Percentiles rank a stretch among this genome's conserved stretches.
phyloP scores from a whole-genome alignment of 352 stramenopile species.

The Globisporangium cylindrosporum region DNA sequence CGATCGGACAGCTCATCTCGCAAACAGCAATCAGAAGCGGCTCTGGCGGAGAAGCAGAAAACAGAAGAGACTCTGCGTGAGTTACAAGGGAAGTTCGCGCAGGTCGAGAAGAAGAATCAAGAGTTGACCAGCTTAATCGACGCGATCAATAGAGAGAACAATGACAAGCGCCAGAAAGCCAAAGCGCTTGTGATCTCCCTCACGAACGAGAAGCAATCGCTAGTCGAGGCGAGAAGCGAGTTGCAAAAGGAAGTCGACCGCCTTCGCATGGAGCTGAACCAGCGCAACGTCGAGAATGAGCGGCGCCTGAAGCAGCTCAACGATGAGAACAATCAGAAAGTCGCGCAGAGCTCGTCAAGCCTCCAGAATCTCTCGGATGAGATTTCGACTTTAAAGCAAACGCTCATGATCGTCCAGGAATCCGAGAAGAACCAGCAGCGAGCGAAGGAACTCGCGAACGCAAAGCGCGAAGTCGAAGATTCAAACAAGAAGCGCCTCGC shows the following conservation, averaged over 20 bases:
- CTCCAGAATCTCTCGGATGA: constrained; percentile 61
- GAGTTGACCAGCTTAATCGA: constrained; percentile 43
- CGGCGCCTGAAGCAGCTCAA: constrained; percentile 56
- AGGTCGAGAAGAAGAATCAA: constrained; percentile 58
- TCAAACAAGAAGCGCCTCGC: constrained; percentile 80
- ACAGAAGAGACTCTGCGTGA: constrained; percentile 32
- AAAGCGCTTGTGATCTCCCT: constrained; percentile 65
- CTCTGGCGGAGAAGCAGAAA: constrained; percentile 46
- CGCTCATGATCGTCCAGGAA: constrained; percentile 58
- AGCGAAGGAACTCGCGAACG: constrained; percentile 56
- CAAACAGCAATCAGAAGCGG: constrained; percentile 39
- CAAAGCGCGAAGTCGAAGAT: constrained; percentile 74
- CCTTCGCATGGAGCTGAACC: constrained; percentile 74
- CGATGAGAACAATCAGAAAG: constrained; percentile 53
- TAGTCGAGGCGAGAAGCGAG: constrained; percentile 40
- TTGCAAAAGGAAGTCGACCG: constrained; percentile 68
- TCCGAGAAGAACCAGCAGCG: constrained; percentile 70
- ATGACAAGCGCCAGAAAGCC: constrained; percentile 69
- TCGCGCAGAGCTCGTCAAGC: constrained; percentile 34
- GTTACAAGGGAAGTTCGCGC: constrained; percentile 30
- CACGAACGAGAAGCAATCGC: constrained; percentile 58
- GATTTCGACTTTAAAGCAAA: constrained; percentile 53
- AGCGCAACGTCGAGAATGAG: constrained; percentile 73
- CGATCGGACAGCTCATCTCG: constrained; percentile 44
- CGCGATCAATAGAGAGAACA: constrained; percentile 47